Evolutionary conservation across 2,329 filamentous ascomycete species (phyloP), one percentile per base, ranked within the genome.

Genomic region (Penicillium nordicum): DNA sequence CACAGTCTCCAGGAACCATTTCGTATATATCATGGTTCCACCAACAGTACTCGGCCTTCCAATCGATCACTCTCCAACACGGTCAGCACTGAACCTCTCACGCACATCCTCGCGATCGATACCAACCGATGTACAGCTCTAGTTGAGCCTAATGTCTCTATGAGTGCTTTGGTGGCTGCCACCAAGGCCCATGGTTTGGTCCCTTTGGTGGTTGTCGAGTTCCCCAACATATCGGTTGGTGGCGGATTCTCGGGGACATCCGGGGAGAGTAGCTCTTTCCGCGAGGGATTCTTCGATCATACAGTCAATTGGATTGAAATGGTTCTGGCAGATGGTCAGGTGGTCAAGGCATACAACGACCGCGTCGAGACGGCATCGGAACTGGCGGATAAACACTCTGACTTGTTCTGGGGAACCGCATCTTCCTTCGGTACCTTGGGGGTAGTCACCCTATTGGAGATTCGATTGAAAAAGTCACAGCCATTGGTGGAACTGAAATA

Each of bases 11-110:
- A 80, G 53, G 74, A 81, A 67, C 82, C 86, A 2, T 92, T 89
- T 72, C 82, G 88, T n/a, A 86, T 92, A 68, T 88, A 85, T 64
- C 88, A 92, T 73, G 89, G 89, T 58, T 85, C 87, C 0, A 91
- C 88, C 27, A 91, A 90, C 75, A 89, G 85, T 72, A 92, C 89
- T 37, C 85, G 89, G 8, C 80, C 81, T 27, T 79, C 79, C 8
- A 74, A 77, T 21, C 78, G 62, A 47, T 59, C 53, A 5, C 46
- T 54, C 37, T 50, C 60, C 68, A 83, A 82, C 64, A 82, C 84
- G 10, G 78, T 92, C 53, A 87, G 90, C 70, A 90, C 87, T 37
- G 87, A 85, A 71, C 67, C 69, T 4, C 80, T 92, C 10, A 80
- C 78, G 61, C 80, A 83, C 69, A 82, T 92, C 16, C 75, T 92